Evolutionary conservation across 2,329 filamentous ascomycete species (phyloP).

Genomic region (Hypoxylon sp.): DNA sequence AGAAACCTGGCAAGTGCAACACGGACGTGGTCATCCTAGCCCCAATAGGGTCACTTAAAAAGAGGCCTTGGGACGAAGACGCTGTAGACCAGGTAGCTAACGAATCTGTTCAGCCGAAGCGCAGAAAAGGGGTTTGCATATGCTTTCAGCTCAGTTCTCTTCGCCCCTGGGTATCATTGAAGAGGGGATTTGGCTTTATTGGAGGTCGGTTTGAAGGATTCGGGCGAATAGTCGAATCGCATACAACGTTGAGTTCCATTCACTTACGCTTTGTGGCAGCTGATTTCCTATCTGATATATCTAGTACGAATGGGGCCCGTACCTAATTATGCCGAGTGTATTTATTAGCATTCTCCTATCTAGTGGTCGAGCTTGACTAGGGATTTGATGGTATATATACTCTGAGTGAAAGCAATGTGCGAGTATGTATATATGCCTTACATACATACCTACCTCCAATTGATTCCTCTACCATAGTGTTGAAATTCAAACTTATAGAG

Average conservation of each 20-base stretch:
- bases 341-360: neutral
- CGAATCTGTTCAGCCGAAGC: slow-evolving; percentile 34
- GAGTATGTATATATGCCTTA: neutral
- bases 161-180: slow-evolving; percentile 4
- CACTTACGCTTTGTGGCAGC: slow-evolving; percentile 9
- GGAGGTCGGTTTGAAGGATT: slow-evolving; percentile 17
- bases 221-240: slow-evolving; percentile 2
- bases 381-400: neutral
- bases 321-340: neutral
- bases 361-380: neutral
- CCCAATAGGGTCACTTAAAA: neutral
- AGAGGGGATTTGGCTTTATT: slow-evolving; percentile 9
- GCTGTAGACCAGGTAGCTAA: slow-evolving; percentile 24
- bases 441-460: neutral
- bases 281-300: slow-evolving; percentile 7
- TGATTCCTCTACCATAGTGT: neutral
- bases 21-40: neutral
- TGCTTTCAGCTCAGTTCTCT: slow-evolving; percentile 28
- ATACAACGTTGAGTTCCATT: slow-evolving; percentile 24
- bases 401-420: neutral
- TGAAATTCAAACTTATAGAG: neutral
- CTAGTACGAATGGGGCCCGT: neutral
- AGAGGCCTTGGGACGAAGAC: slow-evolving; percentile 1
- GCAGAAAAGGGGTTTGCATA: slow-evolving; percentile 37
- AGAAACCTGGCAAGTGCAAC: slow-evolving; percentile 6